phyloP scores from a whole-genome alignment of 2,329 filamentous ascomycete species.

The Coniochaeta sp. region DNA sequence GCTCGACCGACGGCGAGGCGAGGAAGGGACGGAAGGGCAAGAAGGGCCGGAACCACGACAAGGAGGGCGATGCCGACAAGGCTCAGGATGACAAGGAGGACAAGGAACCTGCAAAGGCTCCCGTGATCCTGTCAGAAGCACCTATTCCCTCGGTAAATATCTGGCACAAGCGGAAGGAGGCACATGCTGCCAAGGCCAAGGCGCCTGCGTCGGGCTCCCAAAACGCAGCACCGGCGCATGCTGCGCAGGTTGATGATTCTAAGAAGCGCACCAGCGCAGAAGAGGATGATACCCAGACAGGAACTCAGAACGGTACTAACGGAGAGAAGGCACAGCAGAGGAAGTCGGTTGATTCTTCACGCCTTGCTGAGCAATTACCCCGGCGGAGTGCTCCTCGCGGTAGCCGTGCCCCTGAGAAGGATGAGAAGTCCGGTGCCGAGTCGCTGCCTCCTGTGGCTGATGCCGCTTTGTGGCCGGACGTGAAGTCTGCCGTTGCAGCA shows the following conservation, averaged over 20 bases:
- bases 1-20: conserved; percentile 61
- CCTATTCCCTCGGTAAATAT: conserved; percentile 78
- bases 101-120: conserved; percentile 48
- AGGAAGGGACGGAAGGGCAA: conserved; percentile 59
- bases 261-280: conserved; percentile 25
- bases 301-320: conserved; percentile 22
- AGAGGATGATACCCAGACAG: conserved; percentile 15
- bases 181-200: conserved; percentile 49
- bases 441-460: conserved; percentile 64
- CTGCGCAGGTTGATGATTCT: conserved; percentile 28
- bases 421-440: conserved; percentile 23
- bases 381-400: conserved; percentile 38
- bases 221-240: neutral
- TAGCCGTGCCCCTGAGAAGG: conserved; percentile 32
- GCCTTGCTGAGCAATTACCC: conserved; percentile 30
- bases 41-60: conserved; percentile 46
- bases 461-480: conserved; percentile 81
- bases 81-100: conserved; percentile 48
- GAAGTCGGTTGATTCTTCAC: conserved; percentile 33
- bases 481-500: conserved; percentile 58
- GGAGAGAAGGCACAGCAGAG: conserved; percentile 33
- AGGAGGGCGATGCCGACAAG: conserved; percentile 46
- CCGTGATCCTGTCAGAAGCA: conserved; percentile 66
- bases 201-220: conserved; percentile 9
- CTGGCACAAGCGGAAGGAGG: conserved; percentile 75